Percentiles rank a stretch among this genome's conserved stretches.
Evolutionary conservation across 345 rosid genomes (phyloP).

Genomic region (Nephelium lappaceum): DNA sequence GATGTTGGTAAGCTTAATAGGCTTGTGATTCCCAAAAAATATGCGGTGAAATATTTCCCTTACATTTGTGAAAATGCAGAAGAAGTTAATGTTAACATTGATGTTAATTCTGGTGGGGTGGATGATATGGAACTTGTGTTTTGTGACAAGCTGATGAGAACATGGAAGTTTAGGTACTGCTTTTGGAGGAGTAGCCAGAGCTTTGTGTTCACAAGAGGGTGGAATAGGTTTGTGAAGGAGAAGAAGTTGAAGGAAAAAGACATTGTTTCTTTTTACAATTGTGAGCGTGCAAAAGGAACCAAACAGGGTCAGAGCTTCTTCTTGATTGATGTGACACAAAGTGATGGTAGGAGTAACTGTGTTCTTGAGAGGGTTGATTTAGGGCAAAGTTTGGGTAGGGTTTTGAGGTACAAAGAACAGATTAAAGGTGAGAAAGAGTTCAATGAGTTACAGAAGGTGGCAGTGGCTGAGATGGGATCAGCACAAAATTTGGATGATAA

Average conservation of each 20-base stretch:
- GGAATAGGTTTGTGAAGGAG: constrained; percentile 54
- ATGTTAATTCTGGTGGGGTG: background rate
- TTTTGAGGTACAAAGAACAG: constrained; percentile 16
- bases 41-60: constrained; percentile 62
- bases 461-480: background rate
- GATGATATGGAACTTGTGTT: constrained; percentile 43
- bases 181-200: constrained; percentile 60
- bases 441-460: constrained; percentile 11
- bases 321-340: constrained; percentile 45
- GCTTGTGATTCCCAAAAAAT: constrained; percentile 82
- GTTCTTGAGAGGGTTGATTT: constrained; percentile 25
- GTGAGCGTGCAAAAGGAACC: constrained; percentile 17
- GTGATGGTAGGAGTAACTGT: constrained; percentile 11
- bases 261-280: constrained; percentile 28
- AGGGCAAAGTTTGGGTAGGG: constrained; percentile 31
- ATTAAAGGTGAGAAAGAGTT: background rate
- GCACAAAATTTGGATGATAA: constrained; percentile 3
- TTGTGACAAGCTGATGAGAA: constrained; percentile 43
- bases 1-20: constrained; percentile 90
- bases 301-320: constrained; percentile 31
- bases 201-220: constrained; percentile 57
- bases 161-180: constrained; percentile 56
- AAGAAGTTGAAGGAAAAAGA: constrained; percentile 38
- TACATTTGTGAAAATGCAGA: constrained; percentile 21
- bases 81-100: constrained; percentile 14